Percentiles rank a stretch among this genome's conserved stretches.
Conservation (phyloP, 306 rosid species). For the Carpinus viminea region DNA sequence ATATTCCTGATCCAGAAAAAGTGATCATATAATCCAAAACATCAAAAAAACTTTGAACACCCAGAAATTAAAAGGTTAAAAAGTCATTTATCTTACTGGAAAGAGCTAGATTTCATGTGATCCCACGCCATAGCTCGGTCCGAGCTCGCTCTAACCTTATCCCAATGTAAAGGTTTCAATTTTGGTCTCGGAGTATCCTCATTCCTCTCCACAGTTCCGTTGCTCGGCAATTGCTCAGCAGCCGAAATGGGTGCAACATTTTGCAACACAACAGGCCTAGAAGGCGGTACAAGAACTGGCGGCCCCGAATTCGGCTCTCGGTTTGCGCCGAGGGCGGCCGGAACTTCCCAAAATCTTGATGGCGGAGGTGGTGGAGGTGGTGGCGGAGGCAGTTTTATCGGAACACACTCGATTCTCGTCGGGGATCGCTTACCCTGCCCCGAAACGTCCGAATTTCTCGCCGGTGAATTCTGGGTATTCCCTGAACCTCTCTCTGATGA, state of each 20-base stretch:
- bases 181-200: constrained; percentile 61
- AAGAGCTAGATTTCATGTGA: constrained; percentile 79
- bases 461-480: constrained; percentile 29
- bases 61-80: neutral
- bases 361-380: constrained; percentile 65
- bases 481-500: constrained; percentile 34
- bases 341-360: constrained; percentile 55
- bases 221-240: constrained; percentile 23
- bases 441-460: constrained; percentile 30
- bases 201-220: constrained; percentile 14
- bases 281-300: constrained; percentile 58
- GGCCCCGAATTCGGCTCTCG: constrained; percentile 44
- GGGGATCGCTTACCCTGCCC: constrained; percentile 21
- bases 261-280: constrained; percentile 52
- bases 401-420: constrained; percentile 7
- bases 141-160: constrained; percentile 79
- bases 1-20: constrained; percentile 1
- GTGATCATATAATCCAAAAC: neutral
- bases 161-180: constrained; percentile 92
- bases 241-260: constrained; percentile 25
- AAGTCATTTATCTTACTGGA: constrained; percentile 58
- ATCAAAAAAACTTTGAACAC: neutral
- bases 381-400: constrained; percentile 43
- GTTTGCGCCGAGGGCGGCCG: constrained; percentile 13
- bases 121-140: constrained; percentile 94